Evolutionary conservation across 139 green algal species (phyloP).

Genomic region (Bryopsis sp.): DNA sequence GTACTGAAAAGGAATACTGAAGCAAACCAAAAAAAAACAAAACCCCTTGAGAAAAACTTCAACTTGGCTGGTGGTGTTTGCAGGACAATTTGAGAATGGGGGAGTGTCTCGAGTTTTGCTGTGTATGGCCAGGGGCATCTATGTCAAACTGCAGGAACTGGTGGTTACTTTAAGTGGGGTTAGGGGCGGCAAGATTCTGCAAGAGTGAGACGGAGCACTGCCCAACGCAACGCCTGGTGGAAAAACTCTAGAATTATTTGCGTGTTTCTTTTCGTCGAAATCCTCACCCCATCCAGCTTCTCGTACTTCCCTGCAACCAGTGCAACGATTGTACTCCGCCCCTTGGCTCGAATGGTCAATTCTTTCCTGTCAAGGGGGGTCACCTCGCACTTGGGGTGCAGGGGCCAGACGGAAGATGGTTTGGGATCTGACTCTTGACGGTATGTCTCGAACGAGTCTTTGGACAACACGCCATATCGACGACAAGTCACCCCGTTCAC

Average conservation of each 20-base stretch:
- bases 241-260: background rate
- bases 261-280: too few species aligned
- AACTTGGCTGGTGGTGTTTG: too few species aligned
- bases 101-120: too few species aligned
- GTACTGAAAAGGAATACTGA: constrained; percentile 8
- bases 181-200: too few species aligned
- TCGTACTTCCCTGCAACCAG: constrained; percentile 11
- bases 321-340: constrained; percentile 9
- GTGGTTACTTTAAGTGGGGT: too few species aligned
- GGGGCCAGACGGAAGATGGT: background rate
- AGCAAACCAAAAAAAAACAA: too few species aligned
- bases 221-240: background rate
- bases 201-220: too few species aligned
- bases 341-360: background rate
- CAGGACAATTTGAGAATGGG: too few species aligned
- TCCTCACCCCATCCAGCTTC: constrained; percentile 4
- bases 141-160: too few species aligned
- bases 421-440: background rate
- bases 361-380: background rate
- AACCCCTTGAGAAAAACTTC: too few species aligned
- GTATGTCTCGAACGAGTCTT: background rate
- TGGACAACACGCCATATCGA: background rate
- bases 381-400: background rate
- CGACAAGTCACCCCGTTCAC: background rate
- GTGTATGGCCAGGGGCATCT: too few species aligned